A percentile compares a stretch with the other conserved stretches of the same genome.
These are phyloP conservation scores for Colletotrichum caudatum DNA, from an alignment of 2,329 filamentous ascomycete species.

Conservation along the genomic window DNA sequence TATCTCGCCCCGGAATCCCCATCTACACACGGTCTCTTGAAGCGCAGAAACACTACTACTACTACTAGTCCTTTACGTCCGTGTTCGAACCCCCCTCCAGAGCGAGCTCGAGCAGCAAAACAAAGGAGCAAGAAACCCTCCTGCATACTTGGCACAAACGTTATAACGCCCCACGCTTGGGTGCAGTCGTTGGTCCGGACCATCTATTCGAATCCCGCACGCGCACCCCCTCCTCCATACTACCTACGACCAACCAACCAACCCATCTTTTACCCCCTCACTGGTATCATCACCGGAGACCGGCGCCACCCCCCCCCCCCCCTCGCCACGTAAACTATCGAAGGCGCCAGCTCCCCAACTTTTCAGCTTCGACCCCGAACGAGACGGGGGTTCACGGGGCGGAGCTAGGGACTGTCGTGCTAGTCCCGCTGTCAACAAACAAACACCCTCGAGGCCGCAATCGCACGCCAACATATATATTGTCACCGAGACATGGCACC, in stretches of 20 bases:
- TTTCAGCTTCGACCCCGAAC: constrained; percentile 9
- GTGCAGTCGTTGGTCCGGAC: constrained; percentile 27
- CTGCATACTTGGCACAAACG: not conserved
- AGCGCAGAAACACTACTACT: constrained; percentile 8
- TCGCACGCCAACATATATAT: constrained; percentile 38
- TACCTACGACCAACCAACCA: not conserved
- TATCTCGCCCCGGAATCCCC: not conserved
- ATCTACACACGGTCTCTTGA: constrained; percentile 18
- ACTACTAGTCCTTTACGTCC: not conserved
- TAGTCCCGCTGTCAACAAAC: constrained; percentile 33
- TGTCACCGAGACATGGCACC: constrained; percentile 33
- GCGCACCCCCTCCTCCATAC: not conserved
- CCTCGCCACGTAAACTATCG: constrained; percentile 13
- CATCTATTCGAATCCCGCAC: constrained; percentile 4
- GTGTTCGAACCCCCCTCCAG: not conserved
- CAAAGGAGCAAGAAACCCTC: not conserved
- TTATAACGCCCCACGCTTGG: constrained; percentile 15
- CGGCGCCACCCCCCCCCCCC: constrained; percentile 7
- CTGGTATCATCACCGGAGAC: constrained; percentile 26
- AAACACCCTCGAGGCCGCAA: not conserved
- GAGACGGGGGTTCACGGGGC: not conserved
- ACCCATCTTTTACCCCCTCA: constrained; percentile 13
- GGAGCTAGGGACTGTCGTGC: constrained; percentile 3
- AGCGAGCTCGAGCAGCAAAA: not conserved
- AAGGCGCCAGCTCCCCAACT: constrained; percentile 20